Evolutionary conservation across 1,284 basidiomycete species (phyloP).

Genomic region (Leccinum pachyderme): DNA sequence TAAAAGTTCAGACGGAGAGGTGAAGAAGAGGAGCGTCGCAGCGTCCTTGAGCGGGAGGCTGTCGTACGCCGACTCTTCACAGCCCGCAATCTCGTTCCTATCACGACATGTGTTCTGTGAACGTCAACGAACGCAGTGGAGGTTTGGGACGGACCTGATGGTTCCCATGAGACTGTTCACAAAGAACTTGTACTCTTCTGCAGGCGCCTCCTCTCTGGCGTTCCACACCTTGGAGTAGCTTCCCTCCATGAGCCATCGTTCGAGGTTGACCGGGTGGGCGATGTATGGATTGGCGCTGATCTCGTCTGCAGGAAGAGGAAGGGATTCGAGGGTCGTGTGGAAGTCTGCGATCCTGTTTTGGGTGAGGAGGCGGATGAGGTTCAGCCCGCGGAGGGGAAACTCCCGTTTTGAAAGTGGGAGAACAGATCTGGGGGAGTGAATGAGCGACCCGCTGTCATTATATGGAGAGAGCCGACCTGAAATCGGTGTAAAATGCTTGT

Average conservation of each 20-base stretch:
- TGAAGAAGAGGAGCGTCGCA: conserved; percentile 86
- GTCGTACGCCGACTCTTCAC: conserved; percentile 88
- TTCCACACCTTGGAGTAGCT: conserved; percentile 98
- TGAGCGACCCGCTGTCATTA: background rate
- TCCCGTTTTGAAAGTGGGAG: conserved; percentile 85
- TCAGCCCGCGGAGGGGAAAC: conserved; percentile 87
- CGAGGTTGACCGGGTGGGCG: conserved; percentile 84
- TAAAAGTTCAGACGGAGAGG: conserved; percentile 71
- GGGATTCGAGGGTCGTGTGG: conserved; percentile 98
- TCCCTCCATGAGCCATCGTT: conserved; percentile 98
- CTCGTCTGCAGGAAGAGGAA: conserved; percentile 73
- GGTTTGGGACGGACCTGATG: conserved; percentile 56
- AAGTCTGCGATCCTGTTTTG: conserved; percentile 98
- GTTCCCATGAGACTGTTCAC: conserved; percentile 91
- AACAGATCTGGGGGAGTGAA: conserved; percentile 45
- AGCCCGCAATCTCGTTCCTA: conserved; percentile 92
- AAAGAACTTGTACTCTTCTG: conserved; percentile 88
- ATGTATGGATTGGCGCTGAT: conserved; percentile 78
- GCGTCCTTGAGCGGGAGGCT: conserved; percentile 87
- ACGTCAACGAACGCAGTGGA: background rate
- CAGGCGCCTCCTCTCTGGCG: conserved; percentile 83
- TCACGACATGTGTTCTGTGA: background rate
- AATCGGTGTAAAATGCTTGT: conserved; percentile 90
- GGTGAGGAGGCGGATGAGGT: conserved; percentile 91
- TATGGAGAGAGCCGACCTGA: conserved; percentile 50